A percentile compares a stretch with the other conserved stretches of the same genome.
phyloP scores from a whole-genome alignment of 495 filamentous ascomycete genomes.

The Neurospora cerealis region DNA sequence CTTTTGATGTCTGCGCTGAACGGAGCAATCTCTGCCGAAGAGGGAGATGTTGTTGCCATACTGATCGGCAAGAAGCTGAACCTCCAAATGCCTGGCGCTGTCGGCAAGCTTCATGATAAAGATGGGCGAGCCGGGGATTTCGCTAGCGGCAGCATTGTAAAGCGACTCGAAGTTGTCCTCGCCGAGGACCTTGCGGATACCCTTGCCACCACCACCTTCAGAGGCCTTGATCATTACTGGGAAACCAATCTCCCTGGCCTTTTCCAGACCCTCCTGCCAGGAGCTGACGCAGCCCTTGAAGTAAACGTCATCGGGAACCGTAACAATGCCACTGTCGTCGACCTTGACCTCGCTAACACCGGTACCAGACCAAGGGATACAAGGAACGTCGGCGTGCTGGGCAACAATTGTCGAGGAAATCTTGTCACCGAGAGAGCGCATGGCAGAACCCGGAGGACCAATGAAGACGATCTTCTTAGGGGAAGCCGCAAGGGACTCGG shows the following conservation, averaged over 20 bases:
- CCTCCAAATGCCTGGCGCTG: conserved; percentile 92
- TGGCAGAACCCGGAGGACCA: conserved; percentile 91
- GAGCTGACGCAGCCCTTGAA: conserved; percentile 81
- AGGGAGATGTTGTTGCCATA: conserved; percentile 99
- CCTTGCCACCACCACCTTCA: conserved; percentile 99
- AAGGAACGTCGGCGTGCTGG: conserved; percentile 92
- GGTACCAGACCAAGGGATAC: conserved; percentile 96
- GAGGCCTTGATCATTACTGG: conserved; percentile 99
- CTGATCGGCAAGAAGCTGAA: conserved; percentile 94
- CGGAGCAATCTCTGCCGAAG: conserved; percentile 97
- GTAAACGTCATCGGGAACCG: conserved; percentile 79
- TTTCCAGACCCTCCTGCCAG: conserved; percentile 77
- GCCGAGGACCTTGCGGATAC: conserved; percentile 88
- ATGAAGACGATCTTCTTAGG: conserved; percentile 99
- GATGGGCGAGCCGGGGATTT: conserved; percentile 98
- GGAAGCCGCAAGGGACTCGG: conserved; percentile 88
- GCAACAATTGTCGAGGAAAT: conserved; percentile 99
- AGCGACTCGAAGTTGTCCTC: conserved; percentile 76
- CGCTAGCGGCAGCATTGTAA: conserved; percentile 91
- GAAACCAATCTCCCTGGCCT: conserved; percentile 87
- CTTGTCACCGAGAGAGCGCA: conserved; percentile 98
- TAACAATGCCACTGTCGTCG: conserved; percentile 79
- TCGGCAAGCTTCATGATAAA: conserved; percentile 99
- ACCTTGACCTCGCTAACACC: conserved; percentile 76
- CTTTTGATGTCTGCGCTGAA: conserved; percentile 97